phyloP scores from a whole-genome alignment of 2,329 filamentous ascomycete genomes.

The Clathrospora elynae region DNA sequence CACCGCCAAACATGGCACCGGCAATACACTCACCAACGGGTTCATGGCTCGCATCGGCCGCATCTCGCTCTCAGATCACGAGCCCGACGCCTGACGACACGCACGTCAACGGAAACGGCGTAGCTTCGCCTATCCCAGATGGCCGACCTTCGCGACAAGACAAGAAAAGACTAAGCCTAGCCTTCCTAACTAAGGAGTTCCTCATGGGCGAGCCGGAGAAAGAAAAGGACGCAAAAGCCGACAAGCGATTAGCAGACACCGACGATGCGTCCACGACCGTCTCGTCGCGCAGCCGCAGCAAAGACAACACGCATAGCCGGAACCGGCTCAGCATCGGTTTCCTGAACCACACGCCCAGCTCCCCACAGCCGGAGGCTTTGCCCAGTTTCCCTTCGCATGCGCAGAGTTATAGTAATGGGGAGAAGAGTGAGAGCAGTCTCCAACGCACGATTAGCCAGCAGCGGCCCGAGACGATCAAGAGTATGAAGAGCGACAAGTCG shows the following conservation, averaged over 20 bases:
- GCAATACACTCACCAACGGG: conserved; percentile 40
- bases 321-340: conserved; percentile 41
- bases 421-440: conserved; percentile 30
- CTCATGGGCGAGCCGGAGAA: conserved; percentile 31
- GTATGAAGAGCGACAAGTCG: conserved; percentile 50
- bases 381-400: conserved; percentile 27
- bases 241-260: conserved; percentile 26
- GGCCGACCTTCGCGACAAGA: conserved; percentile 41
- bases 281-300: conserved; percentile 41
- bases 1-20: conserved; percentile 41
- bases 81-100: conserved; percentile 31
- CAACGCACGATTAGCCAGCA: conserved; percentile 19
- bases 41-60: conserved; percentile 40
- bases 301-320: conserved; percentile 30
- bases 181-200: conserved; percentile 46
- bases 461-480: conserved; percentile 42
- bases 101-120: conserved; percentile 34
- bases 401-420: conserved; percentile 11
- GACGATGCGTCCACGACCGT: conserved; percentile 31
- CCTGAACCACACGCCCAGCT: conserved; percentile 29
- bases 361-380: conserved; percentile 39
- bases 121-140: conserved; percentile 29
- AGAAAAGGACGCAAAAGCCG: conserved; percentile 22
- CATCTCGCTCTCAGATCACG: conserved; percentile 36
- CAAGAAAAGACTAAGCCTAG: conserved; percentile 48